Base-by-base conservation (phyloP, 2,329 filamentous ascomycete genomes). In the Spiromastix sp. region DNA sequence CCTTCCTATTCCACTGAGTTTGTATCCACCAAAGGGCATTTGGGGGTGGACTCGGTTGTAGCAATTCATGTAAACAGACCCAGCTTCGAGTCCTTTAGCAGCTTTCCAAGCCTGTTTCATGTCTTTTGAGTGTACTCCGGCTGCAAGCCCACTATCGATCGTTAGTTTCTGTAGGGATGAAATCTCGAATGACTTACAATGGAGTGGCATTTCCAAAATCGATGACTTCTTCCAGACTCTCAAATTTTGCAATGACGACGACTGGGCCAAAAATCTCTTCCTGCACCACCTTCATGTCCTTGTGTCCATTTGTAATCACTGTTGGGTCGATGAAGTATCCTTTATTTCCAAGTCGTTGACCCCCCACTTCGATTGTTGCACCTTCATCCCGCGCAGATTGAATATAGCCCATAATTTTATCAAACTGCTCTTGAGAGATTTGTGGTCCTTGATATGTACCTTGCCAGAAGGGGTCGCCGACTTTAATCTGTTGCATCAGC, bases 1-100 rank as follows among this genome's bases (percentile, higher is more conserved):
- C 32, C 64, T 45, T 1, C 67, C 67, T 42, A 70, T 54, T 21
- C 55, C 54, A 34, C 46, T 51, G 39, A 55, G 51, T 47, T 56
- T 56, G 20, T 54, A 49, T 32, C 53, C 53, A 16, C 52, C 52
- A 41, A 49, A 52, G 0, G 51, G 48, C 8, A 53, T 45, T 31
- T 47, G 48, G 5, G 47, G 52, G 5, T 46, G 51, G 2, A 45
- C 44, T 0, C 56, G 57, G 24, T 49, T 54, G 24, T 40, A 48
- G 27, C 47, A 54, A 39, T 56, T 56, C 21, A 56, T 46, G 50
- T 51, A 54, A 4, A 56, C 53, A 45, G 50, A 54, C n/a, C 53
- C 53, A 10, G 53, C 48, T 38, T 55, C 50, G 16, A 56, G 47
- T 25, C 45, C 43, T 16, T 38, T 43, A 7, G 51, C 48, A 11